These are phyloP conservation scores for Aspergillus terreus DNA, from an alignment of 2,329 filamentous ascomycete species.

Conservation along the genomic window DNA sequence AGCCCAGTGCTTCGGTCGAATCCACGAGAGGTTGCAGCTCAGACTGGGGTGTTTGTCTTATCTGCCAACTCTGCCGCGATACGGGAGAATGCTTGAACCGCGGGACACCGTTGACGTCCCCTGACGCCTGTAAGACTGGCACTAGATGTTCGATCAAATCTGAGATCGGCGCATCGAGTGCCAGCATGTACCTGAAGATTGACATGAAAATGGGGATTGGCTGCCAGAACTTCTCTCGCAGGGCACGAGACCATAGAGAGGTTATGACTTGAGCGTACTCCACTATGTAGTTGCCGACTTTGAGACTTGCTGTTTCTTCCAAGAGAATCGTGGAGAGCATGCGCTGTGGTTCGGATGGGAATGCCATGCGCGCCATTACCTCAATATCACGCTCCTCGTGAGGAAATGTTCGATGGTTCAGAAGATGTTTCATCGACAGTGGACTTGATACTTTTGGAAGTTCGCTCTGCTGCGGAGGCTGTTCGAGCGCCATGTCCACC, in stretches of 20 bases:
- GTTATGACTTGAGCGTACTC: conserved; percentile 50
- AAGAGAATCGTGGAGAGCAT: conserved; percentile 54
- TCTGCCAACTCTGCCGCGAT: conserved; percentile 36
- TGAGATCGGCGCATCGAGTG: conserved; percentile 36
- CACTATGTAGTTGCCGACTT: conserved; percentile 45
- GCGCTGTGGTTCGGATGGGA: conserved; percentile 50
- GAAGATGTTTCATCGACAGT: conserved; percentile 50
- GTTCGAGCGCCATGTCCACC: conserved; percentile 20
- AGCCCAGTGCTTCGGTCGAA: conserved; percentile 51
- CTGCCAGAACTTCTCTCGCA: conserved; percentile 51
- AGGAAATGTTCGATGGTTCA: conserved; percentile 52
- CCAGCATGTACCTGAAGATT: conserved; percentile 38
- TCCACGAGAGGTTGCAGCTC: conserved; percentile 49
- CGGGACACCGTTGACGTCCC: conserved; percentile 55
- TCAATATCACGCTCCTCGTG: conserved; percentile 52
- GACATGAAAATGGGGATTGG: conserved; percentile 42
- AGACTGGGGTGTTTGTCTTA: conserved; percentile 38
- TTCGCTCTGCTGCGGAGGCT: conserved; percentile 20
- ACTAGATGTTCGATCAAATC: conserved; percentile 37
- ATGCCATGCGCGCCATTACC: conserved; percentile 48
- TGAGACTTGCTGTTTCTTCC: conserved; percentile 45
- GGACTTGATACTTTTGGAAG: conserved; percentile 20
- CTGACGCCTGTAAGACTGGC: conserved; percentile 40
- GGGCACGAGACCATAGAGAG: conserved; percentile 53
- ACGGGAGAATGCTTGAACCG: conserved; percentile 45